Percentiles rank a stretch among this genome's conserved stretches.
These are phyloP conservation scores for Plantago elongata DNA, from an alignment of 257 asterid species.

Conservation along the genomic window DNA sequence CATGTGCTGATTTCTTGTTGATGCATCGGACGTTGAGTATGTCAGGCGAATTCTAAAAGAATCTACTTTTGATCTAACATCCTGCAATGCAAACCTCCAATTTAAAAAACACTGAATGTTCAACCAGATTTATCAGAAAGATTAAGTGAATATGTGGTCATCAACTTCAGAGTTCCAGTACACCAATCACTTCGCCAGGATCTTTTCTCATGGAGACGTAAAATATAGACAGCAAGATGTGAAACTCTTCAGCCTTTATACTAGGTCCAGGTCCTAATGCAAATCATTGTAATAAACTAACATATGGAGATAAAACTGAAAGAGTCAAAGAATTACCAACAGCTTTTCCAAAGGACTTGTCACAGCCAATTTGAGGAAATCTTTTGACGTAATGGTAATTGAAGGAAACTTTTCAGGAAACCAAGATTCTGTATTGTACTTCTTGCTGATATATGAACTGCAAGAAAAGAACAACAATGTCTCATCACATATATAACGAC, in stretches of 20 bases:
- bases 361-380: conserved; percentile 58
- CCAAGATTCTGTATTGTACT: conserved; percentile 53
- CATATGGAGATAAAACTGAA: neutral
- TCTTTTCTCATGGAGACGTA: conserved; percentile 1
- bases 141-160: conserved; percentile 4
- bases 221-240: neutral
- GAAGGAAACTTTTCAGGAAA: conserved; percentile 38
- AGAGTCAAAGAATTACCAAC: conserved; percentile 45
- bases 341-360: conserved; percentile 47
- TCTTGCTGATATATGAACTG: conserved; percentile 62
- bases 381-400: conserved; percentile 46
- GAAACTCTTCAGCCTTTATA: neutral
- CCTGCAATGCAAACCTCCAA: conserved; percentile 55
- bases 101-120: conserved; percentile 14
- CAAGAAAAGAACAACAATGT: conserved; percentile 19
- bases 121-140: conserved; percentile 7
- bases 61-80: conserved; percentile 43
- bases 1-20: conserved; percentile 26
- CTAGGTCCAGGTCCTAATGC: conserved; percentile 4
- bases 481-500: neutral
- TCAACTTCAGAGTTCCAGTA: conserved; percentile 3
- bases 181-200: conserved; percentile 15
- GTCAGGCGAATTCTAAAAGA: conserved; percentile 62
- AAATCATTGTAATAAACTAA: conserved; percentile 8
- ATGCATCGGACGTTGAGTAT: conserved; percentile 42